phyloP scores from a whole-genome alignment of 495 filamentous ascomycete species.

The Xylaria curta region DNA sequence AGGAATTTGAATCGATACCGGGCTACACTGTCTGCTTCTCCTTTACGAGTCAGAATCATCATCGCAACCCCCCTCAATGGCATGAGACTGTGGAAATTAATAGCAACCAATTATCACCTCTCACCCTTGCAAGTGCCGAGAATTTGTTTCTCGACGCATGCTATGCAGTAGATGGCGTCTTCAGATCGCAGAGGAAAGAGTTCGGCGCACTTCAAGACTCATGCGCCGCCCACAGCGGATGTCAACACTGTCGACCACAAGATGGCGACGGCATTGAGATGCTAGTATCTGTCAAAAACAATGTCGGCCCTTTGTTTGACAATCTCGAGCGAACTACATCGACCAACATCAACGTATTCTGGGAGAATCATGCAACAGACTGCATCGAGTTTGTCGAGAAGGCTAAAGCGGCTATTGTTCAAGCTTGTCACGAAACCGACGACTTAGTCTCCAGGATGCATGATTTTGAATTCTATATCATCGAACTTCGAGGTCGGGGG shows the following conservation, averaged over 20 bases:
- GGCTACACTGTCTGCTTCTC: conserved; percentile 51
- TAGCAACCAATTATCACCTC: conserved; percentile 48
- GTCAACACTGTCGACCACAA: conserved; percentile 39
- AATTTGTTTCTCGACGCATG: conserved; percentile 46
- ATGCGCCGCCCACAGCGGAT: conserved; percentile 35
- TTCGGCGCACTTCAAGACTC: conserved; percentile 38
- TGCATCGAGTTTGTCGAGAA: conserved; percentile 46
- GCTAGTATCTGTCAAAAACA: conserved; percentile 48
- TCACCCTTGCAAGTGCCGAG: conserved; percentile 49
- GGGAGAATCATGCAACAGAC: conserved; percentile 40
- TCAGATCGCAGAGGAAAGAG: conserved; percentile 44
- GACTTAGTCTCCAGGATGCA: conserved; percentile 42
- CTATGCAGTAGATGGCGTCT: conserved; percentile 43
- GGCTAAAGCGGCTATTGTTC: conserved; percentile 37
- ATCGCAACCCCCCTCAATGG: conserved; percentile 39
- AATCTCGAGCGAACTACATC: conserved; percentile 44
- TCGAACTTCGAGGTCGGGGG: conserved; percentile 47
- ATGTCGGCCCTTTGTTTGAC: conserved; percentile 47
- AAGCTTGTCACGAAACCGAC: conserved; percentile 42
- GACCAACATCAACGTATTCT: conserved; percentile 49
- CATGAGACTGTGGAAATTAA: conserved; percentile 41
- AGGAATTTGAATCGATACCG: conserved; percentile 50
- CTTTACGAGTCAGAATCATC: conserved; percentile 47
- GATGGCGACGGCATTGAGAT: conserved; percentile 47
- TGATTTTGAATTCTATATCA: conserved; percentile 51